Evolutionary conservation across 164 flowering plant species (phyloP).

Genomic region (Cinnamomum chago): DNA sequence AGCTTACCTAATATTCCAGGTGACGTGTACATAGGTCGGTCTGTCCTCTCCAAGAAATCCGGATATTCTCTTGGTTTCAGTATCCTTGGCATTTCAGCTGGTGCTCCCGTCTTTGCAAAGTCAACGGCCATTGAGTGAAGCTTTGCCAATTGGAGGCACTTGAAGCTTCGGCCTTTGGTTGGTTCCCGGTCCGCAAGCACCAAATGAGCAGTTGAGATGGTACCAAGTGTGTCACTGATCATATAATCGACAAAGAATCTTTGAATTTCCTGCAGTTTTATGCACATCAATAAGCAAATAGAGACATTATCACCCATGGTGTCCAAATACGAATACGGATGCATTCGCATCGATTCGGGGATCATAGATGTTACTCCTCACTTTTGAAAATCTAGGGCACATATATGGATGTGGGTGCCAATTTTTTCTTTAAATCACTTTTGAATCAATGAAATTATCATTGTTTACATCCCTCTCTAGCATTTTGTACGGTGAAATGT

Average conservation of each 20-base stretch:
- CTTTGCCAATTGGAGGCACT: conserved; percentile 73
- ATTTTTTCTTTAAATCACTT: too few relatives aligned
- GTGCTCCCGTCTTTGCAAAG: conserved; percentile 94
- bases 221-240: conserved; percentile 81
- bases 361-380: too few relatives aligned
- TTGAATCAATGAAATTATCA: too few relatives aligned
- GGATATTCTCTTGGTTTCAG: conserved; percentile 79
- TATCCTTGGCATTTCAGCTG: conserved; percentile 80
- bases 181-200: conserved; percentile 84
- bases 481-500: too few relatives aligned
- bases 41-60: conserved; percentile 85
- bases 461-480: too few relatives aligned
- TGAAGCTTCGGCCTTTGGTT: conserved; percentile 61
- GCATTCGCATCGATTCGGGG: too few relatives aligned
- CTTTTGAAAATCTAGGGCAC: too few relatives aligned
- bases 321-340: too few relatives aligned
- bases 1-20: conserved; percentile 71
- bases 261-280: conserved; percentile 72
- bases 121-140: conserved; percentile 98
- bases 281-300: not conserved
- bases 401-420: too few relatives aligned
- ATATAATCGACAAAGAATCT: conserved; percentile 85
- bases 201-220: conserved; percentile 73
- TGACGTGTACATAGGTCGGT: conserved; percentile 57
- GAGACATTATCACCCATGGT: too few relatives aligned